Percentiles rank a stretch among this genome's conserved stretches.
phyloP scores from a whole-genome alignment of 371 early-diverging fungal genomes.

The Mycotypha africana region DNA sequence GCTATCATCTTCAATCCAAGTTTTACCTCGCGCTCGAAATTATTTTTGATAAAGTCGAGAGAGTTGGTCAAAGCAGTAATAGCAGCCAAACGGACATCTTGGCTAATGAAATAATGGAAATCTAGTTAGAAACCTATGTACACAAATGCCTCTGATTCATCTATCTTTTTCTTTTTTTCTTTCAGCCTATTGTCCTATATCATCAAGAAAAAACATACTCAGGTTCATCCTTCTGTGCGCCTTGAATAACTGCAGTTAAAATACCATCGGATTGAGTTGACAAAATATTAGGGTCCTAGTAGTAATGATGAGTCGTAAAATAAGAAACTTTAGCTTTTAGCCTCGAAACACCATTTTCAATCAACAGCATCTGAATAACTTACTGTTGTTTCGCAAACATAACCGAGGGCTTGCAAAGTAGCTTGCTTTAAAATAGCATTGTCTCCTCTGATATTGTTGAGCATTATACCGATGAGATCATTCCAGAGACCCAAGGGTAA shows the following conservation, averaged over 20 bases:
- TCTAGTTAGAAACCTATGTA: slow-evolving; percentile 1
- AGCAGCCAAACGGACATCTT: slow-evolving; percentile 83
- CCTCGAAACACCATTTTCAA: too few species aligned
- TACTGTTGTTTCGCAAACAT: slow-evolving; percentile 85
- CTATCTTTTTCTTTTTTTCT: background rate
- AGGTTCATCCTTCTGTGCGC: slow-evolving; percentile 86
- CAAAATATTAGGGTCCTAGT: slow-evolving; percentile 72
- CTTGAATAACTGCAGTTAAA: slow-evolving; percentile 89
- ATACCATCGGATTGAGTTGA: slow-evolving; percentile 78
- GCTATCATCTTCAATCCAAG: background rate
- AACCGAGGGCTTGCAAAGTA: slow-evolving; percentile 86
- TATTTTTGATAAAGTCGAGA: slow-evolving; percentile 85
- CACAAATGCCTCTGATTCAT: slow-evolving; percentile 1
- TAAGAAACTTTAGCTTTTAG: too few species aligned
- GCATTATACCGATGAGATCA: slow-evolving; percentile 74
- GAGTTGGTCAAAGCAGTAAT: slow-evolving; percentile 89
- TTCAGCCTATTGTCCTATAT: too few species aligned
- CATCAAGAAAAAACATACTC: slow-evolving; percentile 15
- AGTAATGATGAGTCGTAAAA: too few species aligned
- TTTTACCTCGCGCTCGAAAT: slow-evolving; percentile 80
- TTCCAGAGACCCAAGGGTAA: slow-evolving; percentile 81
- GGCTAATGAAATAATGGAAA: slow-evolving; percentile 50
- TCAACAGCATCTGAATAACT: slow-evolving; percentile 13
- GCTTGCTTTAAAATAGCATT: slow-evolving; percentile 63
- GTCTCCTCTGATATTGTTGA: slow-evolving; percentile 62